phyloP scores from a whole-genome alignment of 106 monocot genomes.

The Dendrobium chrysotoxum region DNA sequence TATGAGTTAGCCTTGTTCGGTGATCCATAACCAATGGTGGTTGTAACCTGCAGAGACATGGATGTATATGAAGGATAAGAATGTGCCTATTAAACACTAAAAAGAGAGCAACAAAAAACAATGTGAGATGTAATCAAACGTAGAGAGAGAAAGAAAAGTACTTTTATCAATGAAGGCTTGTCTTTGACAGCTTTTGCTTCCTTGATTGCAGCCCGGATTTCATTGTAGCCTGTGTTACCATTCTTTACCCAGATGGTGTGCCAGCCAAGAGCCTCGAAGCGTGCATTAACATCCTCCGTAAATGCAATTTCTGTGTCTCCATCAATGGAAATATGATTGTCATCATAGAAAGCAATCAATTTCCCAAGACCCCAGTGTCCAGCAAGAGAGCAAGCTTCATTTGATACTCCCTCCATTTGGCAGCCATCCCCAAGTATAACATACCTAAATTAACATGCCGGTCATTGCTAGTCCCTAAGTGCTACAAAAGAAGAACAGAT shows the following conservation, averaged over 20 bases:
- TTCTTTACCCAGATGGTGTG: constrained; percentile 99
- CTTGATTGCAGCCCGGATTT: constrained; percentile 63
- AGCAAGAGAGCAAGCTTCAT: constrained; percentile 84
- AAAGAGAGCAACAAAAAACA: background rate
- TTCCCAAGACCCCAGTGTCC: constrained; percentile 97
- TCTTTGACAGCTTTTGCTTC: constrained; percentile 71
- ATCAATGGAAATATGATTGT: constrained; percentile 96
- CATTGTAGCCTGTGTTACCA: constrained; percentile 73
- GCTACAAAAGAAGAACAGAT: background rate
- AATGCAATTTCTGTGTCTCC: constrained; percentile 97
- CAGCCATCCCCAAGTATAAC: constrained; percentile 68
- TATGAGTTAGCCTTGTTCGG: constrained; percentile 78
- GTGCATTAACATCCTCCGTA: constrained; percentile 81
- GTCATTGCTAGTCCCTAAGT: background rate
- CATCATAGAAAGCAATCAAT: constrained; percentile 93
- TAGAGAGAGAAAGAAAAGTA: background rate
- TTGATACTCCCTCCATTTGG: constrained; percentile 71
- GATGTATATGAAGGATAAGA: background rate
- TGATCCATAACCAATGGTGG: constrained; percentile 76
- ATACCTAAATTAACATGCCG: constrained; percentile 26
- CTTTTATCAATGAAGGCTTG: constrained; percentile 71
- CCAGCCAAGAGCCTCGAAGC: constrained; percentile 95
- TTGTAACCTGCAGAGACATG: constrained; percentile 42
- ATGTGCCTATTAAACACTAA: background rate
- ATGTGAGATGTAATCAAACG: background rate